Evolutionary conservation across 371 early-diverging fungal species (phyloP).

Genomic region (Mortierella sp.): DNA sequence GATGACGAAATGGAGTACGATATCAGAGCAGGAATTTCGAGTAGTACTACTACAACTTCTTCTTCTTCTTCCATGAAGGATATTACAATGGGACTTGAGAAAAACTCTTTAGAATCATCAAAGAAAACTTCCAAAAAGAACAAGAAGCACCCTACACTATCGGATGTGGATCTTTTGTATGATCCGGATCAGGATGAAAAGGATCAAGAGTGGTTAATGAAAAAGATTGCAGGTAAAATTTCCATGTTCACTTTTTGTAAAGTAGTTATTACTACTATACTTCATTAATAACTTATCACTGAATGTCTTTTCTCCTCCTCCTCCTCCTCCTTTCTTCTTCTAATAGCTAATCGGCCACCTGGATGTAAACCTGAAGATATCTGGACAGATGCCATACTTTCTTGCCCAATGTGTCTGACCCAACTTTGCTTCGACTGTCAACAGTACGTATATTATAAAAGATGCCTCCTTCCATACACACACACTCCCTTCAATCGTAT

Average conservation of each 20-base stretch:
- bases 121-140: constrained; percentile 26
- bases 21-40: constrained; percentile 11
- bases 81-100: constrained; percentile 24
- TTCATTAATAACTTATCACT: too few relatives aligned
- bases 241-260: not conserved
- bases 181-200: constrained; percentile 69
- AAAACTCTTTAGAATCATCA: constrained; percentile 11
- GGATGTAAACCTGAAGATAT: constrained; percentile 53
- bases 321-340: too few relatives aligned
- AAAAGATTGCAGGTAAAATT: constrained; percentile 63
- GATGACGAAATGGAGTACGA: constrained; percentile 28
- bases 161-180: constrained; percentile 68
- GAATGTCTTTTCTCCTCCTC: too few relatives aligned
- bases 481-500: too few relatives aligned
- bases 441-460: constrained; percentile 58
- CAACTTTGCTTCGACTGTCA: constrained; percentile 77
- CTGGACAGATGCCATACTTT: constrained; percentile 73
- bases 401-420: constrained; percentile 77
- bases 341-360: constrained; percentile 38
- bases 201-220: constrained; percentile 70
- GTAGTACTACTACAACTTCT: not conserved
- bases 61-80: not conserved
- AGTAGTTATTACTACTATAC: too few relatives aligned
- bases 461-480: too few relatives aligned
- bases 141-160: constrained; percentile 43